Percentiles rank a stretch among this genome's conserved stretches.
Conservation (phyloP, 495 filamentous ascomycete genomes). For the Jackrogersella multiformis region DNA sequence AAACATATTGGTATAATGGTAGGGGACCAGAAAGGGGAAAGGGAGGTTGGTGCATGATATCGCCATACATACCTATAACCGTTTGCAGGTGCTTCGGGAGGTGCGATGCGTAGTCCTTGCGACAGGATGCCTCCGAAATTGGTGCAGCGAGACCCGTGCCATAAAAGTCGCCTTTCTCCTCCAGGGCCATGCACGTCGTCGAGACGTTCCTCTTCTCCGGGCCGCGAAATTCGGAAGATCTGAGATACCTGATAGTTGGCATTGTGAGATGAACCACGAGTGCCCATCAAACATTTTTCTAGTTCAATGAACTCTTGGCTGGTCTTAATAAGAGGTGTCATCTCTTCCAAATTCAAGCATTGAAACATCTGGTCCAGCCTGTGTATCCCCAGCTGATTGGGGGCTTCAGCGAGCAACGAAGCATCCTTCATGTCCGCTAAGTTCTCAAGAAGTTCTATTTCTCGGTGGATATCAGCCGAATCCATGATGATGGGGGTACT, state of each 20-base stretch:
- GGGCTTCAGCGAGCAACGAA: conserved; percentile 75
- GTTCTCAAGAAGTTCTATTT: conserved; percentile 79
- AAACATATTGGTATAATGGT: not conserved
- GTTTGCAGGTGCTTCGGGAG: conserved; percentile 79
- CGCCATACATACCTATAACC: conserved; percentile 69
- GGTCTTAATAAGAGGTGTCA: conserved; percentile 69
- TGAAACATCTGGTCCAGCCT: conserved; percentile 75
- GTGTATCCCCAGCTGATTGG: conserved; percentile 60
- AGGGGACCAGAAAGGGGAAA: not conserved
- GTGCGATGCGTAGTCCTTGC: conserved; percentile 86
- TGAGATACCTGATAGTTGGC: conserved; percentile 68
- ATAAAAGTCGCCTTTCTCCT: conserved; percentile 74
- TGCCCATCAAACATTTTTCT: conserved; percentile 69
- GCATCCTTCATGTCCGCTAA: conserved; percentile 85
- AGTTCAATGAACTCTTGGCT: conserved; percentile 72
- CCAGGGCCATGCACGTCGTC: conserved; percentile 57
- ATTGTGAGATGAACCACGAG: conserved; percentile 68
- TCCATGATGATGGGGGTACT: conserved; percentile 71
- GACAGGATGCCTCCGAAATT: conserved; percentile 86
- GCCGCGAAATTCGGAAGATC: conserved; percentile 84
- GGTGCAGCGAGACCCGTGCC: conserved; percentile 82
- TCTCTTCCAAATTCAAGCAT: conserved; percentile 75
- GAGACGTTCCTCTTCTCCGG: conserved; percentile 78
- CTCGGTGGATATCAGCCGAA: conserved; percentile 67
- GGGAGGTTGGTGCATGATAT: not conserved